Percentiles rank a stretch among this genome's conserved stretches.
Conservation (phyloP, 345 rosid species). For the Viola odorata region DNA sequence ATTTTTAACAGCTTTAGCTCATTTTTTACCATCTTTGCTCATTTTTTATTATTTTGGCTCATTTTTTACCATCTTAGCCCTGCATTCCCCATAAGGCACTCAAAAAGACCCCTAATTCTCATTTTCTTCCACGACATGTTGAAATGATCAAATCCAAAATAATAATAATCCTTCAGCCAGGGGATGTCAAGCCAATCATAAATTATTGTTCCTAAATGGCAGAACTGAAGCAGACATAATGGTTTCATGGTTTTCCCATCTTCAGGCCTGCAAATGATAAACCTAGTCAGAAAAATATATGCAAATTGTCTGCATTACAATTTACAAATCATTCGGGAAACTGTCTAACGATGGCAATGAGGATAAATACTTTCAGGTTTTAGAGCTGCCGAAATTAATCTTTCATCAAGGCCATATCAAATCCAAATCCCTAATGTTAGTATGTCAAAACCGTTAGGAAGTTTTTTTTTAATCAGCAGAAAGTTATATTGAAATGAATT, state of each 20-base stretch:
- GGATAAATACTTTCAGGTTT: not conserved
- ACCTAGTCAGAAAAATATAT: not conserved
- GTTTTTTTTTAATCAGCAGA: no score
- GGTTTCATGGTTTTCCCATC: conserved; percentile 77
- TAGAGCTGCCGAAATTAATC: no score
- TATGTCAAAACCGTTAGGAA: not conserved
- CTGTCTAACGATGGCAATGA: not conserved
- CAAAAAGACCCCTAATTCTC: conserved; percentile 62
- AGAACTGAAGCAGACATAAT: conserved; percentile 66
- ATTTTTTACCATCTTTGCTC: no score
- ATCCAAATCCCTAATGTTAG: no score
- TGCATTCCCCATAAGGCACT: conserved; percentile 61
- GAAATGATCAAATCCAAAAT: conserved; percentile 92
- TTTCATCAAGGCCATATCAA: no score
- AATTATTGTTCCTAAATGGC: conserved; percentile 70
- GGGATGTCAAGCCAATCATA: conserved; percentile 93
- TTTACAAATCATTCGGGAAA: not conserved
- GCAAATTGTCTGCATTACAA: not conserved
- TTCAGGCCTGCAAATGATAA: conserved; percentile 53
- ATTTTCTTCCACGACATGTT: conserved; percentile 69
- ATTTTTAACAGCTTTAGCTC: no score
- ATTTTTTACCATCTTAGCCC: no score
- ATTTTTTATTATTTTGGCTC: no score
- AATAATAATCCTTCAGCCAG: conserved; percentile 79
- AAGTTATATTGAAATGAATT: no score